phyloP scores from a whole-genome alignment of 495 filamentous ascomycete genomes.

The Viridothelium virens region DNA sequence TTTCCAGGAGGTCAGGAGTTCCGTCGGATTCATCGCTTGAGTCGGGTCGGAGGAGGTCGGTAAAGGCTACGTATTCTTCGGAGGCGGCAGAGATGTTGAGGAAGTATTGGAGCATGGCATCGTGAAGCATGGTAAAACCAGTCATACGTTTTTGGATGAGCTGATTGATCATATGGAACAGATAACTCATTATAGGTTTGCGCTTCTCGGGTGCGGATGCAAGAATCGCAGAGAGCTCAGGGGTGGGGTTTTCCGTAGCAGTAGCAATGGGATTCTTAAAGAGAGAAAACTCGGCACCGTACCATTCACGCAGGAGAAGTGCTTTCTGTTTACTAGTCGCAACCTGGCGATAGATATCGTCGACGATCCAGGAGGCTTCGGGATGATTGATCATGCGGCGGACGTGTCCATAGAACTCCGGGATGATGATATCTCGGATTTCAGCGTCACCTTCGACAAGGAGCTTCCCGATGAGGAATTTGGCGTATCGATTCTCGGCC shows the following conservation, averaged over 20 bases:
- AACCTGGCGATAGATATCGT: slow-evolving; percentile 85
- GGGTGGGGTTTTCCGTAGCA: slow-evolving; percentile 37
- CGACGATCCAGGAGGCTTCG: slow-evolving; percentile 92
- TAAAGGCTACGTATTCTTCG: slow-evolving; percentile 73
- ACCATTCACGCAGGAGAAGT: slow-evolving; percentile 86
- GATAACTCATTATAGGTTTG: slow-evolving; percentile 70
- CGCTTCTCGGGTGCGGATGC: slow-evolving; percentile 74
- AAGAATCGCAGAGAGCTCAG: slow-evolving; percentile 65
- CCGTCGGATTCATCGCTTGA: slow-evolving; percentile 42
- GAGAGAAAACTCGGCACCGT: slow-evolving; percentile 84
- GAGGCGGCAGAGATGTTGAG: slow-evolving; percentile 65
- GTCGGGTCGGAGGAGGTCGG: slow-evolving; percentile 84
- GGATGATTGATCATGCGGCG: slow-evolving; percentile 89
- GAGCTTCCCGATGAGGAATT: slow-evolving; percentile 92
- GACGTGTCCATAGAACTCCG: slow-evolving; percentile 90
- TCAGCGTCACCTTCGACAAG: slow-evolving; percentile 80
- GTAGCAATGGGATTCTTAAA: slow-evolving; percentile 39
- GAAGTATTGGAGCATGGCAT: slow-evolving; percentile 96
- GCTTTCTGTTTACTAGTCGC: slow-evolving; percentile 78
- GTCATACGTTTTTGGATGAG: slow-evolving; percentile 92
- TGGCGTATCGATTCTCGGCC: slow-evolving; percentile 90
- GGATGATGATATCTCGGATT: slow-evolving; percentile 75
- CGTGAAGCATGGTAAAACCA: slow-evolving; percentile 92
- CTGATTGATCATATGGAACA: slow-evolving; percentile 77
- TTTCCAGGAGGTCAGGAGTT: slow-evolving; percentile 79